Base-by-base conservation (phyloP, 2,329 filamentous ascomycete genomes). In the Diaporthe amygdali region DNA sequence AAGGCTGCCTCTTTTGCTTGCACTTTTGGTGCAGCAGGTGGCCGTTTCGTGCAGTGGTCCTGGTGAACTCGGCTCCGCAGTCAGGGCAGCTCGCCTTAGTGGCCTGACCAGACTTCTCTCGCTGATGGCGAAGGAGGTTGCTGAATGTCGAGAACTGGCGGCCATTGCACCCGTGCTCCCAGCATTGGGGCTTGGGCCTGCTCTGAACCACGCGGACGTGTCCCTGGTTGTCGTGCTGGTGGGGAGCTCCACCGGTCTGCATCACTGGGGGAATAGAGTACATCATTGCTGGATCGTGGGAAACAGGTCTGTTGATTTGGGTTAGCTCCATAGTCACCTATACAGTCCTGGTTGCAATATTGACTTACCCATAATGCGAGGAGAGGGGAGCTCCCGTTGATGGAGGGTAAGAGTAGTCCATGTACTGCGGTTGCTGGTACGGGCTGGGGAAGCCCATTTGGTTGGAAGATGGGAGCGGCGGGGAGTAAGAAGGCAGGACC, bases 101-200 rank as follows among this genome's bases (percentile, higher is more conserved):
- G 14, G 95, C 94, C 66, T 95, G 95, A 32, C 96, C 96, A 0
- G 94, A 97, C 81, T 97, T 98, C 82, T 98, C 96, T 52, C 96
- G 90, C 82, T 98, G 95, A 80, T 98, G 96, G 74, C 96, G 89
- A 46, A 98, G 86, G 4, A 98, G 88, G 79, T 98, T 98, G 88
- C 95, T 97, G 80, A 98, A 98, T 4, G 96, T 98, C 22, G 94
- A 97, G 79, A 98, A 98, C 78, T 97, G 94, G 37, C 95, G 91
- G 25, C 96, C 96, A 77, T 98, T 97, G 85, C 96, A 98, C 14
- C 95, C 96, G 78, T 98, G 96, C 73, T 98, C 96, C 94, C 94
- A 98, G 82, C 96, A 98, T 80, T 97, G 94, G 55, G 95, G 95
- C 83, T 97, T 97, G n/a, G 94, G 94, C 74, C 93, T 89, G 76